Evolutionary conservation across 179 eudicot genomes (phyloP).

Genomic region (Gypsophila paniculata): DNA sequence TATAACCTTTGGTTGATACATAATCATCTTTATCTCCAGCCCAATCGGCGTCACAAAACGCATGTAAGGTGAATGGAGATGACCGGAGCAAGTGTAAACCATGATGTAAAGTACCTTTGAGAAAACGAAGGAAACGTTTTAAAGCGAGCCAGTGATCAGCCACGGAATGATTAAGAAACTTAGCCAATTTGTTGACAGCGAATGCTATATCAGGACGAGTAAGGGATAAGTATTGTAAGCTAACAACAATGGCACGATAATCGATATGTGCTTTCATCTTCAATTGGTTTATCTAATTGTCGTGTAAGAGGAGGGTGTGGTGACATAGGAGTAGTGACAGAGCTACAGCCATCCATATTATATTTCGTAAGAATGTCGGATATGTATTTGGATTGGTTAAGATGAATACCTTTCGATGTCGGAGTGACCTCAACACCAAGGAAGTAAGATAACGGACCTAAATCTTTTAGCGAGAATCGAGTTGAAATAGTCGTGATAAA

Average conservation of each 20-base stretch:
- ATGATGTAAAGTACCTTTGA: neutral
- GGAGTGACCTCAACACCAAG: no score
- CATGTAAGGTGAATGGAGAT: neutral
- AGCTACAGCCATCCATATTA: no score
- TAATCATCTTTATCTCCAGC: neutral
- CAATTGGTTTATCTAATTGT: no score
- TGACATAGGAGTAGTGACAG: no score
- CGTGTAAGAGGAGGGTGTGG: no score
- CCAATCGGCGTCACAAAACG: neutral
- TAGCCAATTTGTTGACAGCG: neutral
- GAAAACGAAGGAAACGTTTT: neutral
- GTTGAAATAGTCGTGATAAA: no score
- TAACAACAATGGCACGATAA: neutral
- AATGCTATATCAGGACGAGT: no score
- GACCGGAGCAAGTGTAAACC: neutral
- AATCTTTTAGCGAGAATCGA: no score
- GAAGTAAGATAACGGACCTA: no score
- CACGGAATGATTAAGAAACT: neutral
- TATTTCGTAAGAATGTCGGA: no score
- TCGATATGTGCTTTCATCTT: neutral
- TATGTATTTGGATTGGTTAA: no score
- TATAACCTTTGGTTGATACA: neutral
- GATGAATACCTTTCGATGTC: no score
- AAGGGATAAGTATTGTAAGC: neutral
- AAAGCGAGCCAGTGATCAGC: neutral